Base-by-base conservation (phyloP, 495 filamentous ascomycete genomes). In the Neurospora cerealis region DNA sequence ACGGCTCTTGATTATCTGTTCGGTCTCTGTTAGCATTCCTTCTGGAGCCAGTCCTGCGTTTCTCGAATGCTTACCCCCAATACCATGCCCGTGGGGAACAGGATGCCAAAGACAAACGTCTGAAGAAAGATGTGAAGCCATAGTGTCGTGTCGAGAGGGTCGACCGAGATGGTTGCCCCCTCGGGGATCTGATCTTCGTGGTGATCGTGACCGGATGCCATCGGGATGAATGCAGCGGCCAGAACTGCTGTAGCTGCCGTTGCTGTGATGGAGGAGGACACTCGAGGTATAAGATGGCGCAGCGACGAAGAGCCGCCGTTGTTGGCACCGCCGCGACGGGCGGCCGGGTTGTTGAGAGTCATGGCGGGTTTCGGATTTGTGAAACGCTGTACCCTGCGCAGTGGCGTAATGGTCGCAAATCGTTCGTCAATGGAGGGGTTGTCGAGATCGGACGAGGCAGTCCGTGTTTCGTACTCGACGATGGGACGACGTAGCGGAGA, bases 31-130 rank as follows among this genome's bases (percentile, higher is more conserved):
- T 24, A 77, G 77, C 41, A 40, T 8, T n/a, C 37, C 9, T 19
- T 54, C 11, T n/a, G 32, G 72, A 41, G 54, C 40, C 40, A 5
- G 17, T 5, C 13, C 40, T 41, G 13, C 13, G 40, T 41, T 44
- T 17, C 17, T 3, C 9, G 5, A 62, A 75, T 69, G 85, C 89
- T 75, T 89, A 95, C 92, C 41, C 96, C 95, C 13, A 98, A 85
- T 41, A 99, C 95, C 95, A 99, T 98, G 69, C 96, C 96, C 28
- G 93, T 85, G 10, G 96, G 96, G 77, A 98, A 98, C 48, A 98
- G 87, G 69, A 98, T 83, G 71, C 96, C 96, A 86, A 96, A 98
- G 36, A 93, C 86, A 37, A 93, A 76, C 73, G 90, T 91, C 87
- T 97, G 94, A n/a, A 96, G 79, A 72, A 96, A 86, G 77, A 99